Percentiles rank a stretch among this genome's conserved stretches.
These are phyloP conservation scores for Brassica nigra DNA, from an alignment of 345 rosid genomes.

Conservation along the genomic window DNA sequence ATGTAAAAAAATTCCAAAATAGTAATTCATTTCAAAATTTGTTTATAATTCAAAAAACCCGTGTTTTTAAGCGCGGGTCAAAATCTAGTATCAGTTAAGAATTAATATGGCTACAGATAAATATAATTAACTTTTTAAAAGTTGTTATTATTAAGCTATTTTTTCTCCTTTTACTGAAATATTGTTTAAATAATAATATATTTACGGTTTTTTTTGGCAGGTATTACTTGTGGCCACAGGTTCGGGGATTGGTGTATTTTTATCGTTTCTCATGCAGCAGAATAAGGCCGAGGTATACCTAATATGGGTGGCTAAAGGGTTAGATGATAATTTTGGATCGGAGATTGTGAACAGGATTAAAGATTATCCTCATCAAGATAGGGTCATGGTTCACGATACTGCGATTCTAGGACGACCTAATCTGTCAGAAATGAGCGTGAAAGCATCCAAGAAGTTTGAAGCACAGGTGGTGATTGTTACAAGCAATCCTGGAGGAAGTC, in stretches of 20 bases:
- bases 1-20: too few species aligned
- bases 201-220: neutral
- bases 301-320: constrained; percentile 81
- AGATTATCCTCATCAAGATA: constrained; percentile 50
- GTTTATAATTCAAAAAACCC: too few species aligned
- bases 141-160: too few species aligned
- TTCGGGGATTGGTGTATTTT: constrained; percentile 79
- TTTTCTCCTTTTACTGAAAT: neutral
- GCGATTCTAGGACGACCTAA: constrained; percentile 67
- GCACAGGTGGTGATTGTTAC: constrained; percentile 80
- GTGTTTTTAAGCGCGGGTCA: too few species aligned
- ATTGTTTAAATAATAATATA: neutral
- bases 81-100: too few species aligned
- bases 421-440: constrained; percentile 68
- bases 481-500: constrained; percentile 86
- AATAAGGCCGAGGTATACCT: constrained; percentile 58
- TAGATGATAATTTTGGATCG: constrained; percentile 65
- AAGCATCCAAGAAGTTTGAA: constrained; percentile 64
- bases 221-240: constrained; percentile 76
- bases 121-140: too few species aligned
- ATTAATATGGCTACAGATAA: too few species aligned
- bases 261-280: constrained; percentile 74
- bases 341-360: constrained; percentile 63
- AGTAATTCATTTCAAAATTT: too few species aligned
- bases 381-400: constrained; percentile 73